Evolutionary conservation across 768 basidiomycete species (phyloP).

Genomic region (Serendipita vermifera): DNA sequence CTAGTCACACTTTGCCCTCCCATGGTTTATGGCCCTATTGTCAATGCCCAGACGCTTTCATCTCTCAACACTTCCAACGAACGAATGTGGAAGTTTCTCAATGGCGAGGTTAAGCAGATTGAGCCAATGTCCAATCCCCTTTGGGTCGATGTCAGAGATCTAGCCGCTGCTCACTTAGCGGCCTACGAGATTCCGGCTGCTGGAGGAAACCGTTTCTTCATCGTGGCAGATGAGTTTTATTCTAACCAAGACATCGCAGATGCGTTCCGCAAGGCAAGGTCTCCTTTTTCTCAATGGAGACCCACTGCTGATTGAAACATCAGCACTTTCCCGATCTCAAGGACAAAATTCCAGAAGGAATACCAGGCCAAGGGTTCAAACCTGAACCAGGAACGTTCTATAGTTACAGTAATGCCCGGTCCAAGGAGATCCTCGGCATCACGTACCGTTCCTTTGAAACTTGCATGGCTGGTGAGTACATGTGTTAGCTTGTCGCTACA

Average conservation of each 20-base stretch:
- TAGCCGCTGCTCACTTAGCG: neutral
- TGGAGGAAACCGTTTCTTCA: constrained; percentile 6
- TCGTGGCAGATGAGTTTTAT: constrained; percentile 1
- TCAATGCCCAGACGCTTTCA: constrained; percentile 3
- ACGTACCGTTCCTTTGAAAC: constrained; percentile 1
- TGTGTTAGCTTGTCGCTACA: too few species aligned
- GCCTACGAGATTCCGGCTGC: neutral
- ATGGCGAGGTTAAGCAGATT: constrained; percentile 6
- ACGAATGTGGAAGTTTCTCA: neutral
- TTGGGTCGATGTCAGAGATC: constrained; percentile 4
- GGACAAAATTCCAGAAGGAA: constrained; percentile 3
- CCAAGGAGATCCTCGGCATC: constrained; percentile 9
- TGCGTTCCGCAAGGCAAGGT: constrained; percentile 4
- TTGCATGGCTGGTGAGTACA: neutral
- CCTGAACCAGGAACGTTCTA: neutral
- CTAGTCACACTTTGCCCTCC: constrained; percentile 11
- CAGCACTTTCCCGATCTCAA: constrained; percentile 7
- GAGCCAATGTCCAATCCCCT: neutral
- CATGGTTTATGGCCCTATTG: constrained; percentile 9
- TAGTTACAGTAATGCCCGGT: neutral
- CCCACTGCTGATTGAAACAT: neutral
- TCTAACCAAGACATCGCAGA: constrained; percentile 10
- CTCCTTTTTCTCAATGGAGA: neutral
- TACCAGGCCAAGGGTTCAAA: constrained; percentile 2
- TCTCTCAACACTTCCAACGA: constrained; percentile 4